These are phyloP conservation scores for Fomitopsis palustris DNA, from an alignment of 1,284 basidiomycete species.

Conservation along the genomic window DNA sequence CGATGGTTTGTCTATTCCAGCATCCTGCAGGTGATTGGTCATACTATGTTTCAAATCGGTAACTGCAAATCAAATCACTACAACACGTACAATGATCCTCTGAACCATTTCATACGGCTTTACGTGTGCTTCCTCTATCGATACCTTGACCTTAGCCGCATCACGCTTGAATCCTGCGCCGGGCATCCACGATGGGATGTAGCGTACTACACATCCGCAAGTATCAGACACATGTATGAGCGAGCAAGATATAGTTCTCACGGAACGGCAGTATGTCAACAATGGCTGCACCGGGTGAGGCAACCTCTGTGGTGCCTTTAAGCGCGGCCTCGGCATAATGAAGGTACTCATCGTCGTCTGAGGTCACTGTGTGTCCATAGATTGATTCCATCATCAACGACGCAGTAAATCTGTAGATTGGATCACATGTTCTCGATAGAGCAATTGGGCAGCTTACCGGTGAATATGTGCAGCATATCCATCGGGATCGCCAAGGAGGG, in stretches of 20 bases:
- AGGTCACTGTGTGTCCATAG: slow-evolving; percentile 13
- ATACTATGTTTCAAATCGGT: too few relatives aligned
- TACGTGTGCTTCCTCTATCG: not conserved
- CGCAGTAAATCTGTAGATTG: slow-evolving; percentile 6
- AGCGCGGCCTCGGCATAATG: slow-evolving; percentile 12
- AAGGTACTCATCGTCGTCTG: slow-evolving; percentile 10
- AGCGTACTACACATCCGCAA: slow-evolving; percentile 10
- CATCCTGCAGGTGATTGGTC: slow-evolving; percentile 7
- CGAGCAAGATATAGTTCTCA: slow-evolving; percentile 21
- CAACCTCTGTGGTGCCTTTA: slow-evolving; percentile 10
- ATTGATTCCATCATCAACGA: slow-evolving; percentile 12
- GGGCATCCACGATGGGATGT: slow-evolving; percentile 24
- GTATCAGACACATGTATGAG: slow-evolving; percentile 9
- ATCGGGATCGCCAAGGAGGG: not conserved
- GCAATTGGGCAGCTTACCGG: not conserved
- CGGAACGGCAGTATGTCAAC: slow-evolving; percentile 16
- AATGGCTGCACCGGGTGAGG: slow-evolving; percentile 14
- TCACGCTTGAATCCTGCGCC: slow-evolving; percentile 25
- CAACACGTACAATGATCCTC: not conserved
- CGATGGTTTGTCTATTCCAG: slow-evolving; percentile 20
- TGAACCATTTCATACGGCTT: not conserved
- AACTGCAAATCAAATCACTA: not conserved
- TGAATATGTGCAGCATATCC: not conserved
- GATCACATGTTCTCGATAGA: not conserved
- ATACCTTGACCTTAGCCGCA: slow-evolving; percentile 9